Evolutionary conservation across 2,329 filamentous ascomycete species (phyloP).

Genomic region (Paracoccidioides brasiliensis): DNA sequence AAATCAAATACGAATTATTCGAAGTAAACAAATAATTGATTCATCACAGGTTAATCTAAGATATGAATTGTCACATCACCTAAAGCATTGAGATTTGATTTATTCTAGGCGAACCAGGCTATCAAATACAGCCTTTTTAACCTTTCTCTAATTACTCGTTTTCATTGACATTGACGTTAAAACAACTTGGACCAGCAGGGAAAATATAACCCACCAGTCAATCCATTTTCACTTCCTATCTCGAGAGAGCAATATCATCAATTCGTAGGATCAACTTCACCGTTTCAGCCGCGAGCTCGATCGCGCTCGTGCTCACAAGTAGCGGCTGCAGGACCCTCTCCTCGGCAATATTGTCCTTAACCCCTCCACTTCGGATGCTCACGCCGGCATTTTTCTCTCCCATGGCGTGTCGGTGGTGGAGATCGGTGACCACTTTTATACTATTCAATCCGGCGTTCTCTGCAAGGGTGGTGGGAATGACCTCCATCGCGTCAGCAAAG

Average conservation of each 20-base stretch:
- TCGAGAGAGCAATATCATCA: conserved; percentile 50
- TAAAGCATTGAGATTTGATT: not conserved
- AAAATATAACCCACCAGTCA: not conserved
- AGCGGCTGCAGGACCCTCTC: conserved; percentile 95
- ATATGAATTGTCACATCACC: not conserved
- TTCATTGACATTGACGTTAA: not conserved
- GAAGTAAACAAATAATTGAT: no score
- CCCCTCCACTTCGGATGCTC: conserved; percentile 93
- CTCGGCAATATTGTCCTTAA: conserved; percentile 92
- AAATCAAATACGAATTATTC: no score
- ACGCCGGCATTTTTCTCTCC: conserved; percentile 94
- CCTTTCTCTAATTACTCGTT: not conserved
- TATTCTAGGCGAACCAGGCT: not conserved
- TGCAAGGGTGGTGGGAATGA: conserved; percentile 89
- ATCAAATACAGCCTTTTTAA: not conserved
- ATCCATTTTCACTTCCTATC: conserved; percentile 14
- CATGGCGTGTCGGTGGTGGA: conserved; percentile 85
- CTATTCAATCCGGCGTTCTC: conserved; percentile 97
- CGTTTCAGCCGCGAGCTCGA: conserved; percentile 93
- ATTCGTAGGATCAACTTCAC: conserved; percentile 84
- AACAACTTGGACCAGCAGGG: not conserved
- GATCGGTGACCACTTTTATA: conserved; percentile 95
- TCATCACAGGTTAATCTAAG: no score
- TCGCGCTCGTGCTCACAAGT: conserved; percentile 91
- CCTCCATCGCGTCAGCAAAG: conserved; percentile 93